Evolutionary conservation across 2,329 filamentous ascomycete genomes (phyloP).

Genomic region (Alternaria incomplexa): DNA sequence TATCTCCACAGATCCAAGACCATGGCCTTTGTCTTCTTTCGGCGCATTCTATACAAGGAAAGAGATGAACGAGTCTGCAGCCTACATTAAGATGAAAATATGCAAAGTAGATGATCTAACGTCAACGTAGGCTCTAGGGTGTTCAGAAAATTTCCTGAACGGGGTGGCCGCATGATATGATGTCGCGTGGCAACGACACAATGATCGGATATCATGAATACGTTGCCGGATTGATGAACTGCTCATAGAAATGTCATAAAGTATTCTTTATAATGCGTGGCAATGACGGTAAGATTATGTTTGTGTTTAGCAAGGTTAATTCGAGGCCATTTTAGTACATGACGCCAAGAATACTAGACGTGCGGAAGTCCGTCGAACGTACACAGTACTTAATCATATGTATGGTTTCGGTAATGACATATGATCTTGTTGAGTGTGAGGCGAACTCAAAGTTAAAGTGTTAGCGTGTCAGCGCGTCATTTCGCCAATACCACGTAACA

Average conservation of each 20-base stretch:
- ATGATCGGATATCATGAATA: neutral
- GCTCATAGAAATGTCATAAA: neutral
- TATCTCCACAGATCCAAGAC: neutral
- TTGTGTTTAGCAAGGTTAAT: neutral
- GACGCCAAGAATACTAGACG: neutral
- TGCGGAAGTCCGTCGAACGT: neutral
- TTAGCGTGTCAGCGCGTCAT: neutral
- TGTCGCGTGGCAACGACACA: neutral
- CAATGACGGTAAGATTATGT: neutral
- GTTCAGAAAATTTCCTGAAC: neutral
- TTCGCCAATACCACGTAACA: neutral
- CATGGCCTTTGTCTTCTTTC: neutral
- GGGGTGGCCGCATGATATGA: neutral
- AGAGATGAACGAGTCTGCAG: neutral
- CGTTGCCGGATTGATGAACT: neutral
- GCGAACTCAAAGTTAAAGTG: neutral
- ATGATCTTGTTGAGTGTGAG: neutral
- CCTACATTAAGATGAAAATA: neutral
- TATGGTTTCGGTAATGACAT: neutral
- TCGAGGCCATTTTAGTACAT: neutral
- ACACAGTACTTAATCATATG: neutral
- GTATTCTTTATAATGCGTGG: neutral
- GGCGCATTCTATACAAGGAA: neutral
- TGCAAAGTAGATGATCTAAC: neutral
- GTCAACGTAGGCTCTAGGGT: neutral